Conservation (phyloP, 2,329 filamentous ascomycete genomes). For the Aspergillus fructus region DNA sequence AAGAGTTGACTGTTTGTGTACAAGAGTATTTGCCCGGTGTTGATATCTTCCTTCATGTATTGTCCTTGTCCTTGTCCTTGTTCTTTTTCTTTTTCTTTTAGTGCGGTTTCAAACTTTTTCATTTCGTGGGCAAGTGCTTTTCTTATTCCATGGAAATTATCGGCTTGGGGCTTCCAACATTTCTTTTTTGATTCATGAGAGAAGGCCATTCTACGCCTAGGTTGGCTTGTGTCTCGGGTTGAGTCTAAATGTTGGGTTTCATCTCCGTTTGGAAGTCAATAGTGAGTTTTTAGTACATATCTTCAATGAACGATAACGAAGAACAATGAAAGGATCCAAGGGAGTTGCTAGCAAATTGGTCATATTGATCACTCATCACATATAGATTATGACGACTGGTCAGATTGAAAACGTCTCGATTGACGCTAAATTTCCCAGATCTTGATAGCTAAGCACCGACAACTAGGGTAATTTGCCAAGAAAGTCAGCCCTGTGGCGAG, state of each 20-base stretch:
- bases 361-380: background rate
- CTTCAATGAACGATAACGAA: background rate
- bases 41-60: constrained; percentile 6
- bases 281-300: constrained; percentile 16
- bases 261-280: constrained; percentile 21
- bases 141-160: constrained; percentile 17
- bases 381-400: background rate
- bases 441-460: too few relatives aligned
- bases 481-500: background rate
- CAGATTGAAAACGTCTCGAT: background rate
- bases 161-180: constrained; percentile 21
- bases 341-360: background rate
- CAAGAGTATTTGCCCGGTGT: background rate
- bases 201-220: constrained; percentile 22
- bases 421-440: too few relatives aligned
- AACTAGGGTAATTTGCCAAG: background rate
- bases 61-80: background rate
- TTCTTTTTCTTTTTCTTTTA: background rate
- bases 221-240: constrained; percentile 26
- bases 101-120: background rate
- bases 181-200: constrained; percentile 19
- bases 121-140: background rate
- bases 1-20: constrained; percentile 6
- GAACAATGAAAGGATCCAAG: background rate
- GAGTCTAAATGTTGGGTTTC: constrained; percentile 26